Conservation (phyloP, 2,329 filamentous ascomycete genomes). For the Tolypocladium tropicale region DNA sequence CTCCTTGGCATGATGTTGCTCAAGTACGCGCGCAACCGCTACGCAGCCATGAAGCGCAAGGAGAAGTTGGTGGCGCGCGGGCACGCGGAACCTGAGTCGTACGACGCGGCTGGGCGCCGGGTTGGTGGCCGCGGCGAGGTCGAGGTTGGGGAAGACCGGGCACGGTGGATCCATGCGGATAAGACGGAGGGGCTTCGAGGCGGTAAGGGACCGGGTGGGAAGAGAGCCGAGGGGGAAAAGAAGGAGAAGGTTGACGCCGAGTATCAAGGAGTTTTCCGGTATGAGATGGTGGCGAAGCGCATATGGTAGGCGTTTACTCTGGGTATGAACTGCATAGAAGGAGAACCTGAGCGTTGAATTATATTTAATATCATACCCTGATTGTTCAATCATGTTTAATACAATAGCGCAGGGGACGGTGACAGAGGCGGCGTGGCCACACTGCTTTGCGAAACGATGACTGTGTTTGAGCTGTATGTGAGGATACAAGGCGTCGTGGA, state of each 20-base stretch:
- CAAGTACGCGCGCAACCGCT: conserved; percentile 67
- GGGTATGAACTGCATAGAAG: neutral
- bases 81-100: conserved; percentile 39
- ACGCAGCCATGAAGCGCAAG: conserved; percentile 66
- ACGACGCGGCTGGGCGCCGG: conserved; percentile 62
- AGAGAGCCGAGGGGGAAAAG: conserved; percentile 34
- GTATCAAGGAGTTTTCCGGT: conserved; percentile 63
- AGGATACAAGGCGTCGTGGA: no score
- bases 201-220: conserved; percentile 43
- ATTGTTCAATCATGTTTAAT: no score
- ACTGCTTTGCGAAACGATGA: no score
- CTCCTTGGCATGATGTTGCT: conserved; percentile 82
- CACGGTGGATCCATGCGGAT: conserved; percentile 78
- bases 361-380: no score
- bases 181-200: conserved; percentile 60
- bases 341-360: neutral
- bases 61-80: conserved; percentile 43
- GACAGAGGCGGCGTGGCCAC: no score
- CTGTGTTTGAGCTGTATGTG: no score
- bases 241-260: conserved; percentile 25
- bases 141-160: conserved; percentile 80
- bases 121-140: conserved; percentile 76
- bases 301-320: conserved; percentile 61
- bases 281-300: conserved; percentile 92
- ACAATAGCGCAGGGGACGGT: no score